Conservation (phyloP, 352 stramenopile genomes). For the Nothophytophthora sp. region DNA sequence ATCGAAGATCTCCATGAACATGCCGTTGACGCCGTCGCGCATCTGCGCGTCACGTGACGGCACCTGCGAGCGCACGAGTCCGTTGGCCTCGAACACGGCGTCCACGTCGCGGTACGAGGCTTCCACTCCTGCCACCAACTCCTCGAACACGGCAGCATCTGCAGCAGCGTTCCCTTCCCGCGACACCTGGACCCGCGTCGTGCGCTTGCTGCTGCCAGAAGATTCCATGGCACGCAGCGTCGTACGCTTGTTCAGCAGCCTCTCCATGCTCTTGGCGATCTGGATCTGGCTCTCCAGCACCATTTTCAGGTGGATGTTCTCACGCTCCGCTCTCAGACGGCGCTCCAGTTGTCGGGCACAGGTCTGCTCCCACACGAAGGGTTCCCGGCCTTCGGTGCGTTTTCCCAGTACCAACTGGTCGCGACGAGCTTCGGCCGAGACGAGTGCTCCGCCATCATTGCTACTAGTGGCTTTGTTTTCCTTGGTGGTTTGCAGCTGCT, state of each 20-base stretch:
- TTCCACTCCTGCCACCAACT: slow-evolving; percentile 26
- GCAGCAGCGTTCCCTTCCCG: slow-evolving; percentile 10
- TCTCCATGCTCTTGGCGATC: slow-evolving; percentile 23
- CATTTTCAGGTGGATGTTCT: slow-evolving; percentile 26
- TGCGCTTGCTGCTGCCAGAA: slow-evolving; percentile 20
- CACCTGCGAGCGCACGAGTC: slow-evolving; percentile 11
- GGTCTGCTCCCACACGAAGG: slow-evolving; percentile 26
- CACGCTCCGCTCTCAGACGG: slow-evolving; percentile 15
- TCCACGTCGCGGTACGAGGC: slow-evolving; percentile 30
- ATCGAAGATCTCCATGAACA: slow-evolving; percentile 43
- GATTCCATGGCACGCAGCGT: slow-evolving; percentile 7
- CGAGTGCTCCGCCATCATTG: background rate
- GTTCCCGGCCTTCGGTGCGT: background rate
- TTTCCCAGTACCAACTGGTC: background rate
- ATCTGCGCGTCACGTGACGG: slow-evolving; percentile 25
- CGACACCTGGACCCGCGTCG: slow-evolving; percentile 16
- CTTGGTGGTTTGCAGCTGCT: slow-evolving; percentile 14
- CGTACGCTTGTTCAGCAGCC: slow-evolving; percentile 21
- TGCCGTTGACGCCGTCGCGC: slow-evolving; percentile 21
- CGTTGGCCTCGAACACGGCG: slow-evolving; percentile 24
- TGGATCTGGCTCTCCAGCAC: slow-evolving; percentile 23
- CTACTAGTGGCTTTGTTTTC: background rate
- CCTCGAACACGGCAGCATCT: slow-evolving; percentile 27
- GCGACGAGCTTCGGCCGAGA: background rate
- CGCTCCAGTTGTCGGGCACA: slow-evolving; percentile 15